A percentile compares a stretch with the other conserved stretches of the same genome.
phyloP scores from a whole-genome alignment of 2,329 filamentous ascomycete genomes.

The Metarhizium sp. region DNA sequence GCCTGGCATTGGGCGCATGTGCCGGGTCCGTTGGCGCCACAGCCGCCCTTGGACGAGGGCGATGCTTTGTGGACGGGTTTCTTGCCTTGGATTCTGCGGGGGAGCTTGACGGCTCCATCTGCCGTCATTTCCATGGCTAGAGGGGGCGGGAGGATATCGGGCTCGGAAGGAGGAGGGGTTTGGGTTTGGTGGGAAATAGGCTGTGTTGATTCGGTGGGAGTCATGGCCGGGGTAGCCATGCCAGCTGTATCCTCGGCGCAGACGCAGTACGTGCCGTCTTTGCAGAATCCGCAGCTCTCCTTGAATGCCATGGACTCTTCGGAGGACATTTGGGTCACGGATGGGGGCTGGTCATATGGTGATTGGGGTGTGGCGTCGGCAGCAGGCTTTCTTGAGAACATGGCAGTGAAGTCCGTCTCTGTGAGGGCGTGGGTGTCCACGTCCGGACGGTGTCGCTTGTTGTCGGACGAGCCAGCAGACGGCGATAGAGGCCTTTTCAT shows the following conservation, averaged over 20 bases:
- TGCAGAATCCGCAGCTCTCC: constrained; percentile 75
- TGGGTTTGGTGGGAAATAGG: constrained; percentile 38
- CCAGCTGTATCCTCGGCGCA: constrained; percentile 56
- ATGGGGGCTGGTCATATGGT: constrained; percentile 1
- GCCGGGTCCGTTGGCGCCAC: constrained; percentile 62
- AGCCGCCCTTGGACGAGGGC: constrained; percentile 24
- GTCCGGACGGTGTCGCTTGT: constrained; percentile 45
- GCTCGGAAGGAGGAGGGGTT: constrained; percentile 52
- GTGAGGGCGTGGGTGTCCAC: constrained; percentile 38
- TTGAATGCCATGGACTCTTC: constrained; percentile 35
- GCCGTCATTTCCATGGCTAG: constrained; percentile 50
- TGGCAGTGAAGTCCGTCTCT: constrained; percentile 67
- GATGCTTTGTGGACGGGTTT: constrained; percentile 16
- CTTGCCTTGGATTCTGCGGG: constrained; percentile 24
- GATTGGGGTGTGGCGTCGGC: not conserved
- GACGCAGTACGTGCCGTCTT: constrained; percentile 72
- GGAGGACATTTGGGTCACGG: constrained; percentile 21
- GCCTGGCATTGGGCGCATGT: constrained; percentile 70
- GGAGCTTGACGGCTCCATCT: constrained; percentile 52
- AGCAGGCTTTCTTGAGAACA: constrained; percentile 43
- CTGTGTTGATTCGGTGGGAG: constrained; percentile 29
- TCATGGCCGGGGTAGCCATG: constrained; percentile 29
- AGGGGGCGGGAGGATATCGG: constrained; percentile 42
- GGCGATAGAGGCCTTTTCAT: constrained; percentile 44
- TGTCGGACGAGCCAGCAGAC: constrained; percentile 29